phyloP scores from a whole-genome alignment of 2,329 filamentous ascomycete genomes.

The Drechslerella stenobrocha region DNA sequence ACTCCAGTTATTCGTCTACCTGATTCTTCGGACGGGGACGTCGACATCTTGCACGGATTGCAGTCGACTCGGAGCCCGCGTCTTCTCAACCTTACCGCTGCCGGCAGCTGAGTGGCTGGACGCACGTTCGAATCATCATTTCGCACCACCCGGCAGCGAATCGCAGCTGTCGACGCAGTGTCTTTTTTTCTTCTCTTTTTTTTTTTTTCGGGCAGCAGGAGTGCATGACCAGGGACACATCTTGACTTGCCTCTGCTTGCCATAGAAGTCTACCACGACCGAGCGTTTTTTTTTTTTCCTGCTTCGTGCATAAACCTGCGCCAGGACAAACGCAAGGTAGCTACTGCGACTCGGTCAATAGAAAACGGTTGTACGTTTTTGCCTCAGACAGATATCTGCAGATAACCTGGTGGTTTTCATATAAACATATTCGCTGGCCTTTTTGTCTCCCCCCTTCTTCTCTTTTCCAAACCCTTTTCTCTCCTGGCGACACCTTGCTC shows the following conservation, averaged over 20 bases:
- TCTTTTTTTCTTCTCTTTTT: constrained; percentile 15
- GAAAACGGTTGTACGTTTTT: constrained; percentile 7
- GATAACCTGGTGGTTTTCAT: constrained; percentile 2
- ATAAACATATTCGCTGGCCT: constrained; percentile 8
- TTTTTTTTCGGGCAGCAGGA: not conserved
- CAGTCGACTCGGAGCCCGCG: not conserved
- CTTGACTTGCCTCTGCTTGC: no score
- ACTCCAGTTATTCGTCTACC: no score
- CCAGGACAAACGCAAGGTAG: no score
- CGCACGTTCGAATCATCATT: constrained; percentile 38
- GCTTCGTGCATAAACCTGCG: no score
- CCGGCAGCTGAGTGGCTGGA: constrained; percentile 45
- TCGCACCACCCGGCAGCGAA: constrained; percentile 23
- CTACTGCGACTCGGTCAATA: no score
- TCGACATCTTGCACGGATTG: constrained; percentile 17
- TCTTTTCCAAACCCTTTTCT: constrained; percentile 1
- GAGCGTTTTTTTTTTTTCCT: constrained; percentile 2
- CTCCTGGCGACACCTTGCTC: not conserved
- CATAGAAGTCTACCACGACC: no score
- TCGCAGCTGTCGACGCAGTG: constrained; percentile 30
- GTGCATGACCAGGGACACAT: no score
- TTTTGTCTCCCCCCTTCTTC: not conserved
- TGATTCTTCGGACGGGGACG: not conserved
- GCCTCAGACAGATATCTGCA: constrained; percentile 7
- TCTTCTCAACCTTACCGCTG: constrained; percentile 25